Evolutionary conservation across 1,284 basidiomycete species (phyloP).

Genomic region (Pseudozyma hubeiensis): DNA sequence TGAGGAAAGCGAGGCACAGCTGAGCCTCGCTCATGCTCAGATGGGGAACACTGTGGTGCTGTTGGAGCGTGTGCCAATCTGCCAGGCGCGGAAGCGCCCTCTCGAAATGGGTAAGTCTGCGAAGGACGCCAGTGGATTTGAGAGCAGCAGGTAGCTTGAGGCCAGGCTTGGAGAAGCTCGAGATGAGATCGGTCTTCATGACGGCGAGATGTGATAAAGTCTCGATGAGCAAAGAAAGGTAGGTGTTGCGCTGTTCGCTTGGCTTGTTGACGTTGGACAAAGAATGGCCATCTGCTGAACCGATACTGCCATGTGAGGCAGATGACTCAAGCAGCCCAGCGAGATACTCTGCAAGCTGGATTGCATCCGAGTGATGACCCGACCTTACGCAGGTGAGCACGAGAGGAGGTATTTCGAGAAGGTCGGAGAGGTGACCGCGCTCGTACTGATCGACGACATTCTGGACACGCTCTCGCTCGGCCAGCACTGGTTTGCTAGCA

Average conservation of each 20-base stretch:
- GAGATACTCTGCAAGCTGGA: conserved; percentile 81
- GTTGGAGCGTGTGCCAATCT: conserved; percentile 4
- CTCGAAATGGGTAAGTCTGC: conserved; percentile 75
- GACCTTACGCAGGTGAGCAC: conserved; percentile 91
- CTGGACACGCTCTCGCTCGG: conserved; percentile 24
- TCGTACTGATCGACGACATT: conserved; percentile 68
- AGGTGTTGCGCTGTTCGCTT: conserved; percentile 23
- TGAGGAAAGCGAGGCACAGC: conserved; percentile 77
- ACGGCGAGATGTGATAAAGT: conserved; percentile 78
- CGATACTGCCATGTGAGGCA: not conserved
- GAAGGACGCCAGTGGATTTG: conserved; percentile 85
- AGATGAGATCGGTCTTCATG: conserved; percentile 76
- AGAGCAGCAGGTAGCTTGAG: conserved; percentile 87
- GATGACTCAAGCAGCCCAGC: conserved; percentile 69
- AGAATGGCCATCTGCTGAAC: not conserved
- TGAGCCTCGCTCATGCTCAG: conserved; percentile 74
- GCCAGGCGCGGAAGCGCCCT: conserved; percentile 15
- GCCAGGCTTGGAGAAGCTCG: conserved; percentile 80
- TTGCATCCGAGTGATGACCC: conserved; percentile 88
- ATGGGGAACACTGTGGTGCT: conserved; percentile 2
- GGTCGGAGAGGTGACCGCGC: conserved; percentile 87
- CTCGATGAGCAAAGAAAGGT: conserved; percentile 79
- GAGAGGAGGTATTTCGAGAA: conserved; percentile 87
- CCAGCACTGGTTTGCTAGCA: conserved; percentile 22
- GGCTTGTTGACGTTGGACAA: not conserved